Evolutionary conservation across 768 basidiomycete genomes (phyloP).

Genomic region (Phlegmacium glaucopus): DNA sequence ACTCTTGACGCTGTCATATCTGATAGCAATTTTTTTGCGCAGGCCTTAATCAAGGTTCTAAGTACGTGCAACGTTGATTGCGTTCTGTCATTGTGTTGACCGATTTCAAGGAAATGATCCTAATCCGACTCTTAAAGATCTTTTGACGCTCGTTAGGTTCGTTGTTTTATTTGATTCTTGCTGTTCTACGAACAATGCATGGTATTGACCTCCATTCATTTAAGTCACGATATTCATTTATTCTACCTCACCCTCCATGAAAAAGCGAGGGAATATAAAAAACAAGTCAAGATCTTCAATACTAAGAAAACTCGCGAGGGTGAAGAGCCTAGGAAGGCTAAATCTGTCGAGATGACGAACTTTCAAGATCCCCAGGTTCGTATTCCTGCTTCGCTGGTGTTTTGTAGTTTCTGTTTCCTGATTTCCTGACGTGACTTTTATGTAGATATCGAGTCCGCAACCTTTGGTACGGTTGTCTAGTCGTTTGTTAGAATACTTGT

Average conservation of each 20-base stretch:
- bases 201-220: not conserved
- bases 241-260: conserved; percentile 1
- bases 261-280: not conserved
- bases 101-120: conserved; percentile 2
- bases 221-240: conserved; percentile 1
- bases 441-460: not conserved
- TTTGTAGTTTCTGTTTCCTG: not conserved
- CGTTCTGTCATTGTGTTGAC: too few species aligned
- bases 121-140: not conserved
- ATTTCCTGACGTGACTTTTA: not conserved
- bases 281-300: not conserved
- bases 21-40: too few species aligned
- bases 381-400: not conserved
- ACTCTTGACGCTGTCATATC: too few species aligned
- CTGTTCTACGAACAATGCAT: not conserved
- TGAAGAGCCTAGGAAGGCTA: not conserved
- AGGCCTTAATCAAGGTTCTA: not conserved
- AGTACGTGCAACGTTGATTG: not conserved
- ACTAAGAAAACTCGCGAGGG: not conserved
- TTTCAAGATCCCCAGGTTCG: conserved; percentile 3
- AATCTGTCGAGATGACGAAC: conserved; percentile 4
- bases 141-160: conserved; percentile 1
- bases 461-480: not conserved
- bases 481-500: not conserved
- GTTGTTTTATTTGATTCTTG: too few species aligned